Conservation (phyloP, 208 protist genomes). For the Leishmania arabica region DNA sequence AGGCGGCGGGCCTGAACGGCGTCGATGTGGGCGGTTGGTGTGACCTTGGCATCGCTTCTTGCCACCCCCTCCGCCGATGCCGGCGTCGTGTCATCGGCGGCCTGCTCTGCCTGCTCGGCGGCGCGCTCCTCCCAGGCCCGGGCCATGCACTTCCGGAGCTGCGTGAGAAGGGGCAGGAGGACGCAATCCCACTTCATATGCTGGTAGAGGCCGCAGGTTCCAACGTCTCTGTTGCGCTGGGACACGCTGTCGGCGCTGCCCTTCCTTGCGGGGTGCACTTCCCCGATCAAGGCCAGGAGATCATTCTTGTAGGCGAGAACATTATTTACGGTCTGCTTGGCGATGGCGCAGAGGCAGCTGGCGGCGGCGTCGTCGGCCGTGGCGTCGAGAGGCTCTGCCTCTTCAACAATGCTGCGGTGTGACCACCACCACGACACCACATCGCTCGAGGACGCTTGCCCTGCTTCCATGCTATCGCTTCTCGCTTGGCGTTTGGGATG, state of each 20-base stretch:
- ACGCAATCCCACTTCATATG: slow-evolving; percentile 10
- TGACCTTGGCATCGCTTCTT: neutral
- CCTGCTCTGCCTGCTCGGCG: slow-evolving; percentile 32
- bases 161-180: slow-evolving; percentile 22
- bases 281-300: neutral
- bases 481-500: neutral
- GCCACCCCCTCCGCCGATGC: neutral
- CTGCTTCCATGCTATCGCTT: neutral
- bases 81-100: slow-evolving; percentile 6
- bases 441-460: neutral
- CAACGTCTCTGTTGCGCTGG: neutral
- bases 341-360: slow-evolving; percentile 17
- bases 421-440: slow-evolving; percentile 55
- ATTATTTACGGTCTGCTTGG: slow-evolving; percentile 22
- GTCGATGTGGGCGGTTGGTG: slow-evolving; percentile 4
- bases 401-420: slow-evolving; percentile 46
- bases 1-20: slow-evolving; percentile 25
- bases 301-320: neutral
- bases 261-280: neutral
- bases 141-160: slow-evolving; percentile 40
- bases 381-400: slow-evolving; percentile 38
- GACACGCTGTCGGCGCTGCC: neutral
- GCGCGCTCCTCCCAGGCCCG: slow-evolving; percentile 42
- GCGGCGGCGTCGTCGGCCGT: slow-evolving; percentile 42
- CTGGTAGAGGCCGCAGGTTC: slow-evolving; percentile 6